Conservation (phyloP, 2,329 filamentous ascomycete genomes). For the Aureobasidium sp. region DNA sequence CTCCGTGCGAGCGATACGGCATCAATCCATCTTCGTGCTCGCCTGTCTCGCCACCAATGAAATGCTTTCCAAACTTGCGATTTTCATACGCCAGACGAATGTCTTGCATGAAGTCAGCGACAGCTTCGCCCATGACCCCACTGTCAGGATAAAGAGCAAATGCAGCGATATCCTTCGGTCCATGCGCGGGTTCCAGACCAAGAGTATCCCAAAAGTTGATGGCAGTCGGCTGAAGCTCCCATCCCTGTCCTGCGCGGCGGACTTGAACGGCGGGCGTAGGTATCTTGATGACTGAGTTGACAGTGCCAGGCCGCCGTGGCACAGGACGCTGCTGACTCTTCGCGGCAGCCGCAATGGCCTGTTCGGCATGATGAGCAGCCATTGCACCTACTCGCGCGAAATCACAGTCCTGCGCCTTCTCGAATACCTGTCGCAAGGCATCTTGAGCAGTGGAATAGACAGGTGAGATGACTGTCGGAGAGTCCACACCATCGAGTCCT, state of each 20-base stretch:
- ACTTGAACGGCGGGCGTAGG: slow-evolving; percentile 64
- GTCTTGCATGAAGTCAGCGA: slow-evolving; percentile 57
- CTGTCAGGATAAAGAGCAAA: slow-evolving; percentile 63
- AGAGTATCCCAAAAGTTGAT: slow-evolving; percentile 76
- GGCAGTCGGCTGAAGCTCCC: slow-evolving; percentile 67
- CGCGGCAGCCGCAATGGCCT: background rate
- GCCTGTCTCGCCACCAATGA: slow-evolving; percentile 29
- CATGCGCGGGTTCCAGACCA: slow-evolving; percentile 62
- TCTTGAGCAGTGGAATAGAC: slow-evolving; percentile 3
- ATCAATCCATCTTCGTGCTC: slow-evolving; percentile 4
- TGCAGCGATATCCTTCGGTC: slow-evolving; percentile 61
- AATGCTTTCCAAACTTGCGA: slow-evolving; percentile 61
- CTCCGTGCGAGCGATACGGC: background rate
- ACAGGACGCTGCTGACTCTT: slow-evolving; percentile 23
- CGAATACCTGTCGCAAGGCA: slow-evolving; percentile 14
- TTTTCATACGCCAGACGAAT: slow-evolving; percentile 65
- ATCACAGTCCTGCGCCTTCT: slow-evolving; percentile 16
- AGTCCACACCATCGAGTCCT: background rate
- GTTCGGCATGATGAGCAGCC: slow-evolving; percentile 16
- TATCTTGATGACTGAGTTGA: slow-evolving; percentile 45
- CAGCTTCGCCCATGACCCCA: slow-evolving; percentile 53
- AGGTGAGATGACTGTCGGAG: background rate
- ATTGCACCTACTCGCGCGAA: slow-evolving; percentile 21
- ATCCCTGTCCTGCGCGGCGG: slow-evolving; percentile 57
- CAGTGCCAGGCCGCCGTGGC: slow-evolving; percentile 18